Percentiles rank a stretch among this genome's conserved stretches.
phyloP scores from a whole-genome alignment of 169 alveolate species.

The Theileria orientalis region DNA sequence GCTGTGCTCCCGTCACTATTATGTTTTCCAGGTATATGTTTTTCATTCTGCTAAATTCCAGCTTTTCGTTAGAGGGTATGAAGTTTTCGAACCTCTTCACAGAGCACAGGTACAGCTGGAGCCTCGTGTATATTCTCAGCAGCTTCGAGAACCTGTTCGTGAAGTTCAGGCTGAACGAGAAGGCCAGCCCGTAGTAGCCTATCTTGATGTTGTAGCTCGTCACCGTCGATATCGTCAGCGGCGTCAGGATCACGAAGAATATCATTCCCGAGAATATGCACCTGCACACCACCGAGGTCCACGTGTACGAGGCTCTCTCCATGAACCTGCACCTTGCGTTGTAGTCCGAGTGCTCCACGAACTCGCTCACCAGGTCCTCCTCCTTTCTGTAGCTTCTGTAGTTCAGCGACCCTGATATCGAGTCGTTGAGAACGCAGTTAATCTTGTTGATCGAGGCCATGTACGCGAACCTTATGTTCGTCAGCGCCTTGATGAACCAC shows the following conservation, averaged over 20 bases:
- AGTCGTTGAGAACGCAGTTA: conserved; percentile 30
- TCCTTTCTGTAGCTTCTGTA: conserved; percentile 53
- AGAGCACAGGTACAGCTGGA: conserved; percentile 9
- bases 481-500: conserved; percentile 10
- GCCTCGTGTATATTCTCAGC: not conserved
- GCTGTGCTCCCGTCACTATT: no score
- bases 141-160: conserved; percentile 15
- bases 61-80: conserved; percentile 8
- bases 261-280: conserved; percentile 8
- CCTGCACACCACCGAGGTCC: conserved; percentile 41
- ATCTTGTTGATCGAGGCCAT: conserved; percentile 28
- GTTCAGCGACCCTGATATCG: conserved; percentile 33
- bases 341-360: conserved; percentile 27
- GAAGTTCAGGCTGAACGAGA: not conserved
- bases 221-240: not conserved
- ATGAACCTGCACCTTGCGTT: conserved; percentile 21
- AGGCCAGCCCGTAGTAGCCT: conserved; percentile 19
- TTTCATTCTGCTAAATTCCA: not conserved
- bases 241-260: conserved; percentile 13
- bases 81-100: conserved; percentile 24
- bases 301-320: conserved; percentile 19
- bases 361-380: conserved; percentile 4
- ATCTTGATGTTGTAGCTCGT: not conserved
- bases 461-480: conserved; percentile 17
- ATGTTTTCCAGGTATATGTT: conserved; percentile 2